phyloP scores from a whole-genome alignment of 768 basidiomycete species.

The Lanmaoa rubissima region DNA sequence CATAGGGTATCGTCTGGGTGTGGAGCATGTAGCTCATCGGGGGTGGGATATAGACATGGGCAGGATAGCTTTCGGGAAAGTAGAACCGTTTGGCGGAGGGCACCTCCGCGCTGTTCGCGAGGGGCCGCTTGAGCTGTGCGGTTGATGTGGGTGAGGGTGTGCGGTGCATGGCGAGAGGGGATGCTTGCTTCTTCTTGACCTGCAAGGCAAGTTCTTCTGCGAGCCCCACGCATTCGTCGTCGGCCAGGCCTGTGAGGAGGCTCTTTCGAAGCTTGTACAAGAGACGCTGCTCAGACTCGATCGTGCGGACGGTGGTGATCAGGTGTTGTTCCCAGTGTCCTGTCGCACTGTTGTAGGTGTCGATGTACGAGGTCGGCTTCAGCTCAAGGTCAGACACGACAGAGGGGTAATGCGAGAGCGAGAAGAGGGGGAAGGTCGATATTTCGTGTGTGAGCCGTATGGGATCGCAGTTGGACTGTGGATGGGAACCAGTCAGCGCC shows the following conservation, averaged over 20 bases:
- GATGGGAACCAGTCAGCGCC: slow-evolving; percentile 10
- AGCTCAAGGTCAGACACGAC: slow-evolving; percentile 58
- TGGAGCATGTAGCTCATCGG: slow-evolving; percentile 29
- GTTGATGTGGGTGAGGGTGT: slow-evolving; percentile 6
- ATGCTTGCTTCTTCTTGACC: slow-evolving; percentile 20
- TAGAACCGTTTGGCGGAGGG: slow-evolving; percentile 31
- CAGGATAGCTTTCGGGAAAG: slow-evolving; percentile 25
- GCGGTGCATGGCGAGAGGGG: neutral
- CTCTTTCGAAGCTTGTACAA: slow-evolving; percentile 60
- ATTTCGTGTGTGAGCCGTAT: slow-evolving; percentile 57
- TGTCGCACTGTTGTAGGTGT: slow-evolving; percentile 52
- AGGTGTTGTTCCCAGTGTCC: slow-evolving; percentile 70
- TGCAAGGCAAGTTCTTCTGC: slow-evolving; percentile 55
- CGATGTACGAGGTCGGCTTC: slow-evolving; percentile 51
- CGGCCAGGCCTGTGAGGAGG: slow-evolving; percentile 54
- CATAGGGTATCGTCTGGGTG: slow-evolving; percentile 29
- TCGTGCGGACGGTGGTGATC: slow-evolving; percentile 55
- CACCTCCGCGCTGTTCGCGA: slow-evolving; percentile 21
- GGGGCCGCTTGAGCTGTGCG: slow-evolving; percentile 28
- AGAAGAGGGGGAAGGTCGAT: slow-evolving; percentile 64
- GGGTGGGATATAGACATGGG: slow-evolving; percentile 31
- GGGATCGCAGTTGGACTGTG: slow-evolving; percentile 51
- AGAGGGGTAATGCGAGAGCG: slow-evolving; percentile 49
- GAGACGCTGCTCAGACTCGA: slow-evolving; percentile 58
- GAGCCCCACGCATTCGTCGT: slow-evolving; percentile 57